Evolutionary conservation across 768 basidiomycete species (phyloP), one percentile per base, ranked within the genome.

Genomic region (Pisolithus tinctorius): DNA sequence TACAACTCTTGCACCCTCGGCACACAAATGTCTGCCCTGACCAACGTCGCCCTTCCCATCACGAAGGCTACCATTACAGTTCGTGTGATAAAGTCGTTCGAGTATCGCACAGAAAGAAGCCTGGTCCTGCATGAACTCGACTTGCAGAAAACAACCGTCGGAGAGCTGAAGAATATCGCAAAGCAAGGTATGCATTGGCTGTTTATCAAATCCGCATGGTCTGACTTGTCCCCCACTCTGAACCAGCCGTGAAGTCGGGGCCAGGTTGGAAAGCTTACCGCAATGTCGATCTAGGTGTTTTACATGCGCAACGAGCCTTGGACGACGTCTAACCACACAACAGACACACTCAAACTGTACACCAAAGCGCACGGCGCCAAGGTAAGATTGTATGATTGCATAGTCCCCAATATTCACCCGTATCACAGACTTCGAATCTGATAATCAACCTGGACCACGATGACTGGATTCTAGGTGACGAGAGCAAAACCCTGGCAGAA

Each of bases 361-460:
- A 89, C 91, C 4, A 84, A 83, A 63, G 96, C 95, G 2, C 95
- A 98, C 63, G 93, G 94, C 10, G 79, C 92, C 49, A 99, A 99
- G 80, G 95, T 88, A 47, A 17, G 68, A 50, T 30, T 34, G 6
- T 41, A 20, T 17, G 45, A 16, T 25, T 29, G 7, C 27, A 16
- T 6, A 13, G 34, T 34, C 14, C 4, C 34, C 34, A 34, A 34
- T 14, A 13, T 34, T 34, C 34, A 34, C 34, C 13, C 34, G 4
- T 34, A 46, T 38, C 34, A 14, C 60, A 97, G 95, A 95, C 94
- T 1, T 88, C 88, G 30, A 98, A 99, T 71, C 76, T 99, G 27
- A 97, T 99, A 68, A 97, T 99, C 64, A 99, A 99, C 68, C 78
- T 98, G 51, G 93, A 96, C 62, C 81, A 94, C 61, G 95, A 98